phyloP scores from a whole-genome alignment of 768 basidiomycete genomes.

The Strobilomyces dryophilus region DNA sequence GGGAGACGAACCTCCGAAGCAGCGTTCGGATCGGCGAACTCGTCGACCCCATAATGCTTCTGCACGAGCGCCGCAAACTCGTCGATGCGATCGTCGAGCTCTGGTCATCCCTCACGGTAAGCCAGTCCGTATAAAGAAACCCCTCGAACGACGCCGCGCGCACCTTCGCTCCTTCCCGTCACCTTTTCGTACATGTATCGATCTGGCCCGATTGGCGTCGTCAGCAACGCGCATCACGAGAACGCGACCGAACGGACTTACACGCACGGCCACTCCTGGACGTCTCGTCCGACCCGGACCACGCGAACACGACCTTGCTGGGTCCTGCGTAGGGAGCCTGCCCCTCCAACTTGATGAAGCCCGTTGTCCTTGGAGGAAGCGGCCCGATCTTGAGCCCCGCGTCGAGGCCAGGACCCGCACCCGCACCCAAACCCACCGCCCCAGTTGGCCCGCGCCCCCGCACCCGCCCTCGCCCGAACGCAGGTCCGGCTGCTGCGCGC shows the following conservation, averaged over 20 bases:
- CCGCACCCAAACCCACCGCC: slow-evolving; percentile 4
- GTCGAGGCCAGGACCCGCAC: slow-evolving; percentile 4
- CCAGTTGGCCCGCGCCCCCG: slow-evolving; percentile 12
- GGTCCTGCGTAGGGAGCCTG: slow-evolving; percentile 16
- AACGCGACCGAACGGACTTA: slow-evolving; percentile 33
- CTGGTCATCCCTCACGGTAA: slow-evolving; percentile 35
- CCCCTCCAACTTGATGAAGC: slow-evolving; percentile 17
- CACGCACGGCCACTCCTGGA: slow-evolving; percentile 49
- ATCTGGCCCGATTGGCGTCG: slow-evolving; percentile 40
- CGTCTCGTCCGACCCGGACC: slow-evolving; percentile 27
- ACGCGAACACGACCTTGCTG: slow-evolving; percentile 29
- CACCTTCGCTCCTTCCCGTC: slow-evolving; percentile 79
- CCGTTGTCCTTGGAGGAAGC: neutral
- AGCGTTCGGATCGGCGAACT: slow-evolving; percentile 73
- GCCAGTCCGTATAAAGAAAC: neutral
- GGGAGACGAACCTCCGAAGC: slow-evolving; percentile 44
- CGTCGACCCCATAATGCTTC: slow-evolving; percentile 62
- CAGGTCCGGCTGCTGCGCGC: neutral
- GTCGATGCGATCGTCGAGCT: slow-evolving; percentile 83
- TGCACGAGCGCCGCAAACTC: slow-evolving; percentile 74
- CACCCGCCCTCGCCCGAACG: slow-evolving; percentile 8
- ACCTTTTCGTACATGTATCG: slow-evolving; percentile 95
- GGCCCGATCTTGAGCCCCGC: slow-evolving; percentile 13
- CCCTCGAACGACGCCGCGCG: slow-evolving; percentile 3
- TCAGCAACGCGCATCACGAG: neutral